Base-by-base conservation (phyloP, 192 early-diverging fungal species). In the Gamsiella multidivaricata region DNA sequence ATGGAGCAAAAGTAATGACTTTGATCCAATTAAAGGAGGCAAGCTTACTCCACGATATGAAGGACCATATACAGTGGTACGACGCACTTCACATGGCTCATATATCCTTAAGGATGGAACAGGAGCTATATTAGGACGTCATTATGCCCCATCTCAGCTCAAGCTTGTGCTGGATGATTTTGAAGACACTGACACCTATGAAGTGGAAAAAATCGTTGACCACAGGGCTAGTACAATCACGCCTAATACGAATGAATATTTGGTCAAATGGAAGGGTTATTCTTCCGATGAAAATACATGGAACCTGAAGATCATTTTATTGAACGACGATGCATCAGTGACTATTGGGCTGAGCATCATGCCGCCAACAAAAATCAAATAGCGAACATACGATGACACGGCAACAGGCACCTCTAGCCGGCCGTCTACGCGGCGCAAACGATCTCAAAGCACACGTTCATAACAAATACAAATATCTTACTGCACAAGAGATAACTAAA, bases 1-100 rank as follows among this genome's bases (percentile, higher is more conserved):
- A 65, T 45, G 57, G 57, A 23, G 57, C 57, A 4, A 60, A 60
- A 28, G 57, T 60, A 10, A 60, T 60, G 57, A 14, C 42, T 5
- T 45, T 60, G 57, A 56, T 29, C 54, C 54, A 6, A 34, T 56
- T 34, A 33, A 22, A 22, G 54, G 54, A 2, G 54, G 37, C 34
- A 56, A 56, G 20, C 36, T 56, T 4, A 11, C 54, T 6, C 29
- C 54, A 11, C 28, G 54, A 11, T 56, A 56, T 37, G 54, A 56
- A 56, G 54, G 54, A 18, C 54, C 54, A 3, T 56, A 56, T 33
- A 56, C 54, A 37, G 54, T 56, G 8, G 32, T 39, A 7, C 54
- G 34, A 12, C 33, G 34, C 14, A 56, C 54, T 18, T n/a, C 54
- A 5, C 17, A 22, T 37, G 54, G 54, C n/a, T 33, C 54, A 12